A percentile compares a stretch with the other conserved stretches of the same genome.
phyloP scores from a whole-genome alignment of 164 flowering plant species.

The Santalum album region DNA sequence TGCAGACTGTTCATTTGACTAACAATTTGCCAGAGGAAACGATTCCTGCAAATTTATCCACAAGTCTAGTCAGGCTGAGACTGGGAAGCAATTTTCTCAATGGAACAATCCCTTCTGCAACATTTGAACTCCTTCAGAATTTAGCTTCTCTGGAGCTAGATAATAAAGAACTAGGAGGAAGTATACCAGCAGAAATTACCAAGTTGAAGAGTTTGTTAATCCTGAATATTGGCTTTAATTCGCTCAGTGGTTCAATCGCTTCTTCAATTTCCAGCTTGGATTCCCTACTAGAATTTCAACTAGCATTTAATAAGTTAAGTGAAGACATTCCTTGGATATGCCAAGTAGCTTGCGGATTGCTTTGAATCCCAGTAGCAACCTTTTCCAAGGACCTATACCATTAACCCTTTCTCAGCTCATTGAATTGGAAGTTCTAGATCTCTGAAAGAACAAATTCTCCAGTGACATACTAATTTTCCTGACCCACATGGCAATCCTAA shows the following conservation, averaged over 20 bases:
- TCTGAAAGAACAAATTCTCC: slow-evolving; percentile 49
- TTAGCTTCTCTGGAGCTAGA: slow-evolving; percentile 59
- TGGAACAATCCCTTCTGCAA: slow-evolving; percentile 31
- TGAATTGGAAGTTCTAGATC: slow-evolving; percentile 51
- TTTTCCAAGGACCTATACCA: slow-evolving; percentile 49
- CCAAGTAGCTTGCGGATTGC: slow-evolving; percentile 43
- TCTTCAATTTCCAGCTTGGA: slow-evolving; percentile 23
- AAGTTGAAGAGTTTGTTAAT: slow-evolving; percentile 21
- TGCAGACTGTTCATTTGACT: slow-evolving; percentile 47
- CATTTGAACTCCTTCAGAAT: slow-evolving; percentile 14
- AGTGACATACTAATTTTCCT: slow-evolving; percentile 46
- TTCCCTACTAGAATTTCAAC: slow-evolving; percentile 46
- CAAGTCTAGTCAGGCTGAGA: slow-evolving; percentile 43
- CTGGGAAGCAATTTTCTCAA: slow-evolving; percentile 40
- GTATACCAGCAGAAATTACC: slow-evolving; percentile 34
- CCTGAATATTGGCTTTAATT: slow-evolving; percentile 50
- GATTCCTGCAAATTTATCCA: slow-evolving; percentile 35
- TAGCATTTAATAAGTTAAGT: slow-evolving; percentile 39
- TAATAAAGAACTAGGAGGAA: slow-evolving; percentile 38
- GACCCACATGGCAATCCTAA: slow-evolving; percentile 21
- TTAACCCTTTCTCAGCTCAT: slow-evolving; percentile 17
- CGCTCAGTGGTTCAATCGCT: slow-evolving; percentile 47
- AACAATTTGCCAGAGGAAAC: slow-evolving; percentile 35
- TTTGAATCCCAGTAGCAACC: slow-evolving; percentile 61
- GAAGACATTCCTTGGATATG: slow-evolving; percentile 48